A percentile compares a stretch with the other conserved stretches of the same genome.
Evolutionary conservation across 1,284 basidiomycete genomes (phyloP).

Genomic region (Ustilago esculenta): DNA sequence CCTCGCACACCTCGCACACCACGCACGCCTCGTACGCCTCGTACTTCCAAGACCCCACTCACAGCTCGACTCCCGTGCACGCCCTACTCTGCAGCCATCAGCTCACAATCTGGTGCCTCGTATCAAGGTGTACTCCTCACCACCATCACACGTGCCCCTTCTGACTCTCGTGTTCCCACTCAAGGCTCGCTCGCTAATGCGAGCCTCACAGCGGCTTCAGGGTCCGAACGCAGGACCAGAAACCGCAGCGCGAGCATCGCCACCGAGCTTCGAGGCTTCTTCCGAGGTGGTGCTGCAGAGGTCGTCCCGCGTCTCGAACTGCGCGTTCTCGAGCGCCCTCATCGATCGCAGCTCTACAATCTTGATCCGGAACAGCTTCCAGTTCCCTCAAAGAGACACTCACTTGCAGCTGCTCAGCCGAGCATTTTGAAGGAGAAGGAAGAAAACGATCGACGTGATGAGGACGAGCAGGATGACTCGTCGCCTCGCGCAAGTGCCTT

Average conservation of each 20-base stretch:
- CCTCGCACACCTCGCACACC: slow-evolving; percentile 9
- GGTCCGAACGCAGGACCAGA: background rate
- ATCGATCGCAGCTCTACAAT: slow-evolving; percentile 13
- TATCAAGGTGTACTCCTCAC: slow-evolving; percentile 34
- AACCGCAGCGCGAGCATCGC: slow-evolving; percentile 26
- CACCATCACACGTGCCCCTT: slow-evolving; percentile 17
- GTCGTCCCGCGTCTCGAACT: slow-evolving; percentile 29
- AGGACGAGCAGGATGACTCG: slow-evolving; percentile 5
- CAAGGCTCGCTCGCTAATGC: background rate
- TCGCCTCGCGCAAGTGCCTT: slow-evolving; percentile 11
- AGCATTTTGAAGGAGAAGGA: slow-evolving; percentile 1
- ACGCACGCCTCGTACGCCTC: background rate
- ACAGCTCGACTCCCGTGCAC: slow-evolving; percentile 14
- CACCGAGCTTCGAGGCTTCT: slow-evolving; percentile 15
- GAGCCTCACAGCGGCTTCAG: background rate
- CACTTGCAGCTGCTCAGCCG: slow-evolving; percentile 11
- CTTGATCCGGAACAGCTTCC: background rate
- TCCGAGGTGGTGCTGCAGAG: slow-evolving; percentile 26
- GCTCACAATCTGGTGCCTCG: slow-evolving; percentile 1
- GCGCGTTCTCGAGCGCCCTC: slow-evolving; percentile 19
- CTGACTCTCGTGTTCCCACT: background rate
- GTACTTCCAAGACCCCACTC: slow-evolving; percentile 12
- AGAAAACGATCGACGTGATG: background rate
- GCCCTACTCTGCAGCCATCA: slow-evolving; percentile 4
- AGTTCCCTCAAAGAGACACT: background rate